Evolutionary conservation across 2,329 filamentous ascomycete species (phyloP).

Genomic region (Pochonia chlamydosporia): DNA sequence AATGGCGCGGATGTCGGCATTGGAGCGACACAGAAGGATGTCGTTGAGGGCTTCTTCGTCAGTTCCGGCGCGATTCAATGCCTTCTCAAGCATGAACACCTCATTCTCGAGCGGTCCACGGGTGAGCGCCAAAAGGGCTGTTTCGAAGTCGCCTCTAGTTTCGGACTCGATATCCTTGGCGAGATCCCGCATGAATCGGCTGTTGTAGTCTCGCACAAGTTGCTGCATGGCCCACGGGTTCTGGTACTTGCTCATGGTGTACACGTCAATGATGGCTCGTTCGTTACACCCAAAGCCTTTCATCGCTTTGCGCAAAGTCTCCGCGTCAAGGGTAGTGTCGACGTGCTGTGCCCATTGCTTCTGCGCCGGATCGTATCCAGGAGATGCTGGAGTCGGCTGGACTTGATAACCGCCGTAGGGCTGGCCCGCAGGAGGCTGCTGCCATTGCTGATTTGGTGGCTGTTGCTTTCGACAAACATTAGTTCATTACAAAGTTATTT

Average conservation of each 20-base stretch:
- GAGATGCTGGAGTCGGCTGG: constrained; percentile 20
- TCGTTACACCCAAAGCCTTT: constrained; percentile 30
- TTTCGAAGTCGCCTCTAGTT: constrained; percentile 24
- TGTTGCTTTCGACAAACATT: neutral
- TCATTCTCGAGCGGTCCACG: constrained; percentile 26
- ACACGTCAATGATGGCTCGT: constrained; percentile 20
- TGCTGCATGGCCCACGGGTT: constrained; percentile 27
- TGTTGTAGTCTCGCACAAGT: constrained; percentile 25
- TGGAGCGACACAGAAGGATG: constrained; percentile 28
- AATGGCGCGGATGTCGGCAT: constrained; percentile 29
- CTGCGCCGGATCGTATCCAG: constrained; percentile 22
- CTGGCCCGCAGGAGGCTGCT: constrained; percentile 10
- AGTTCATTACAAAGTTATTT: too few relatives aligned
- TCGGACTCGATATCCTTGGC: constrained; percentile 27
- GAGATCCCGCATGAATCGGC: constrained; percentile 25
- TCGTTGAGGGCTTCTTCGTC: constrained; percentile 29
- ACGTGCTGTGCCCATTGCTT: constrained; percentile 18
- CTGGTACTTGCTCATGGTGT: constrained; percentile 23
- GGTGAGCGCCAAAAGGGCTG: constrained; percentile 22
- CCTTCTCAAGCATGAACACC: constrained; percentile 21
- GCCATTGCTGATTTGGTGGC: constrained; percentile 14
- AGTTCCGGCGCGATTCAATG: constrained; percentile 23
- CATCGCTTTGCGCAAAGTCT: constrained; percentile 27
- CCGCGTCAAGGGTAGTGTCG: constrained; percentile 23
- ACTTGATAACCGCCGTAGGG: constrained; percentile 8